These are phyloP conservation scores for Phyllosticta citribraziliensis DNA, from an alignment of 2,329 filamentous ascomycete species.

Conservation along the genomic window DNA sequence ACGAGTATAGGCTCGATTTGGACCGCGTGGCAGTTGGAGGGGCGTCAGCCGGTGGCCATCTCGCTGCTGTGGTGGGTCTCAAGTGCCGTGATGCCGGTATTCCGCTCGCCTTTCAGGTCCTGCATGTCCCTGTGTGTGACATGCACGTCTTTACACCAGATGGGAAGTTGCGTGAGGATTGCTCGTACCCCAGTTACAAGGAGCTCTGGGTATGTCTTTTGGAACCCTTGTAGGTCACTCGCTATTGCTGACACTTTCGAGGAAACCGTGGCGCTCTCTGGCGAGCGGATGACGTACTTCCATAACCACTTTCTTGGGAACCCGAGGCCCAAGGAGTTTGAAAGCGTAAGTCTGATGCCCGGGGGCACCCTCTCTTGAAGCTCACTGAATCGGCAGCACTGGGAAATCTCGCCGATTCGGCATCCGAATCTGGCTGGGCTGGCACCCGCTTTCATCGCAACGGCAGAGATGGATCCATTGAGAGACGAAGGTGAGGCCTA, in stretches of 20 bases:
- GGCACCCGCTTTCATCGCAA: constrained; percentile 30
- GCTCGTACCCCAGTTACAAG: constrained; percentile 26
- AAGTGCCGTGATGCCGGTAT: constrained; percentile 28
- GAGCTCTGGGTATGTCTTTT: constrained; percentile 1
- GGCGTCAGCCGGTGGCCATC: constrained; percentile 30
- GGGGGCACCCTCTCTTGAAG: background rate
- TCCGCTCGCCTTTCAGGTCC: constrained; percentile 27
- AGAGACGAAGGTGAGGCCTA: constrained; percentile 33
- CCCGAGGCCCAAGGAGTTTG: constrained; percentile 25
- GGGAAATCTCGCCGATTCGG: constrained; percentile 34
- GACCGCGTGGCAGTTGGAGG: constrained; percentile 25
- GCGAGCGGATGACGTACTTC: constrained; percentile 31
- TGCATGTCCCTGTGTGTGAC: constrained; percentile 29
- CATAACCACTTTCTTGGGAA: constrained; percentile 29
- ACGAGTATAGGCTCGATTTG: constrained; percentile 1
- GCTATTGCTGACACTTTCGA: constrained; percentile 22
- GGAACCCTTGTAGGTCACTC: constrained; percentile 17
- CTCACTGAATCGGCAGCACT: constrained; percentile 22
- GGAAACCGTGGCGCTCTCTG: constrained; percentile 25
- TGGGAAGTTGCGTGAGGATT: constrained; percentile 25
- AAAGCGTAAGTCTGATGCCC: constrained; percentile 20
- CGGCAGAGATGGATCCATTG: constrained; percentile 33
- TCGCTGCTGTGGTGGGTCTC: constrained; percentile 30
- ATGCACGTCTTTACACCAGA: constrained; percentile 28
- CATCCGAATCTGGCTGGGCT: constrained; percentile 26